Percentiles rank a stretch among this genome's conserved stretches.
Conservation (phyloP, 1,284 basidiomycete genomes). For the Pisolithus thermaeus region DNA sequence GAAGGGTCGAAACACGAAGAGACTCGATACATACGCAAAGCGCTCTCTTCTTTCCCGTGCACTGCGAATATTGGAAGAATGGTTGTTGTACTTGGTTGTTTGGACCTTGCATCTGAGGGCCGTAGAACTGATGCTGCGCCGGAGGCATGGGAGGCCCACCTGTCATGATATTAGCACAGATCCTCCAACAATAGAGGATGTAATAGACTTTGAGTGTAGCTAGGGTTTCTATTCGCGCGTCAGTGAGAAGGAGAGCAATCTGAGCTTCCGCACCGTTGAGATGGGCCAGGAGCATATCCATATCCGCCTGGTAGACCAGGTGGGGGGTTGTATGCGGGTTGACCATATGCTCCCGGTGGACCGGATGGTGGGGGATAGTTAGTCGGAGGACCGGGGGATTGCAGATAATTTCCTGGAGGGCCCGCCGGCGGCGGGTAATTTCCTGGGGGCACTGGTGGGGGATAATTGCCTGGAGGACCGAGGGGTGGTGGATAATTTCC, state of each 20-base stretch:
- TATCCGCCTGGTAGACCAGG: constrained; percentile 19
- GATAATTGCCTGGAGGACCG: constrained; percentile 6
- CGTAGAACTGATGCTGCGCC: constrained; percentile 59
- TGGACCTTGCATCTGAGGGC: constrained; percentile 51
- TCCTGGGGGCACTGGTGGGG: constrained; percentile 4
- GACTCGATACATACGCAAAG: constrained; percentile 51
- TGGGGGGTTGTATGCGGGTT: constrained; percentile 3
- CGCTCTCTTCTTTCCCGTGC: constrained; percentile 75
- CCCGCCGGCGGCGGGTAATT: background rate
- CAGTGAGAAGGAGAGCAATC: background rate
- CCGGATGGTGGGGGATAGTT: constrained; percentile 12
- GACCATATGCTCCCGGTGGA: constrained; percentile 5
- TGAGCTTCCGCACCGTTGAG: constrained; percentile 14
- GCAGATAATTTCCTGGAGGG: background rate
- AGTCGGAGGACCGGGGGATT: constrained; percentile 19
- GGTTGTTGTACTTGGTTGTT: constrained; percentile 48
- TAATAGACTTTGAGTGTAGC: background rate
- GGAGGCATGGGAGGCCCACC: constrained; percentile 51
- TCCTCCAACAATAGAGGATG: background rate
- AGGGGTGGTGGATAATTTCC: constrained; percentile 8
- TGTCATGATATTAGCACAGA: constrained; percentile 7
- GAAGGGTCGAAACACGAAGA: background rate
- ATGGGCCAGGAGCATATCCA: constrained; percentile 32
- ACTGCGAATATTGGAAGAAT: constrained; percentile 83
- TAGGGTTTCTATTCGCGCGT: background rate